These are phyloP conservation scores for Paramecium caudatum DNA, from an alignment of 73 alveolate species.

Conservation along the genomic window DNA sequence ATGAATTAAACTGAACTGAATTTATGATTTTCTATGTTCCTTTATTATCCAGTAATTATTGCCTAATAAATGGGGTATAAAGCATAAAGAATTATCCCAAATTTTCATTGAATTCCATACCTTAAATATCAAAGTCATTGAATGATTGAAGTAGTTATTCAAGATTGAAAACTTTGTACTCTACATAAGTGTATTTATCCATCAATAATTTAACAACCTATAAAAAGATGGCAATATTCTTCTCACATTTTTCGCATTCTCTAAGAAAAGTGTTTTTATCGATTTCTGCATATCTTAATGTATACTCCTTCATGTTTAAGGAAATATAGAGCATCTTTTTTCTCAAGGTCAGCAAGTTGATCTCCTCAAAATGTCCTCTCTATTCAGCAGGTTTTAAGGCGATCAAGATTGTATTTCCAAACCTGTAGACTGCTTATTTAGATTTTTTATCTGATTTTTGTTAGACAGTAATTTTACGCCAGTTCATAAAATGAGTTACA, in stretches of 20 bases:
- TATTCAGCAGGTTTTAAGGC: not conserved
- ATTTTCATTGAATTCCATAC: not conserved
- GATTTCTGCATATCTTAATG: not conserved
- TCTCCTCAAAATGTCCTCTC: constrained; percentile 15
- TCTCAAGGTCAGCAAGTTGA: constrained; percentile 1
- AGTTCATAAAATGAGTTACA: constrained; percentile 14
- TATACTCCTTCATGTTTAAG: constrained; percentile 5
- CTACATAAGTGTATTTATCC: constrained; percentile 13
- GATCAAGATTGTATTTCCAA: constrained; percentile 42
- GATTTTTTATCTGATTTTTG: constrained; percentile 50
- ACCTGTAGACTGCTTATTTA: not conserved
- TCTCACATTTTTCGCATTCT: constrained; percentile 19
- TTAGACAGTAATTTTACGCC: constrained; percentile 54
- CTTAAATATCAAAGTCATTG: constrained; percentile 2
- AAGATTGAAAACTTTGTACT: not conserved
- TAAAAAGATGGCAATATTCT: not conserved
- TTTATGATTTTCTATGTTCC: not conserved
- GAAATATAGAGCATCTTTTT: not conserved
- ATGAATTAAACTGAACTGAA: constrained; percentile 31
- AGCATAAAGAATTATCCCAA: constrained; percentile 42
- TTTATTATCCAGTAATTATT: constrained; percentile 33
- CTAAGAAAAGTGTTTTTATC: not conserved
- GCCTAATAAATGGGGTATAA: constrained; percentile 12
- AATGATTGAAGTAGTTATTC: not conserved
- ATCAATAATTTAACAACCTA: not conserved